Conservation (phyloP, 495 filamentous ascomycete species). For the Penicillium goetzii region DNA sequence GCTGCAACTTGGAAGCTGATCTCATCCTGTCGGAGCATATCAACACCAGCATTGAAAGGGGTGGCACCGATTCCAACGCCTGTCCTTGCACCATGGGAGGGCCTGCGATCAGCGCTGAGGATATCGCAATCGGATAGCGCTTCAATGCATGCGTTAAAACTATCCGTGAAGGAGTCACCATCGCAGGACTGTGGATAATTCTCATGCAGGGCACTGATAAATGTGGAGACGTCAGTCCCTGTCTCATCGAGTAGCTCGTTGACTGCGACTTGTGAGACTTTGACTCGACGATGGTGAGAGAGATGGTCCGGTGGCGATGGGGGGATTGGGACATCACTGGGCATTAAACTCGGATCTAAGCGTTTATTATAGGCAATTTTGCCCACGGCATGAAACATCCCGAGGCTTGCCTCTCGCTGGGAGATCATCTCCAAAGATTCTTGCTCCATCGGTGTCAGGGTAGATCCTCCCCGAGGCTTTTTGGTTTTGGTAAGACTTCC, state of each 20-base stretch:
- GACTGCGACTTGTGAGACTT: conserved; percentile 68
- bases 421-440: conserved; percentile 74
- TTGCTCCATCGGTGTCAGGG: conserved; percentile 70
- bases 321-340: conserved; percentile 28
- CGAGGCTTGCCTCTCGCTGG: conserved; percentile 82
- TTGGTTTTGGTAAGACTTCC: conserved; percentile 65
- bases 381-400: conserved; percentile 94
- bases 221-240: conserved; percentile 85
- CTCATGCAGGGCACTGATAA: conserved; percentile 91
- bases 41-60: conserved; percentile 57
- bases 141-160: conserved; percentile 79
- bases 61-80: conserved; percentile 45
- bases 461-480: conserved; percentile 53
- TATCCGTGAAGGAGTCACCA: conserved; percentile 58
- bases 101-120: conserved; percentile 54
- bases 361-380: conserved; percentile 96
- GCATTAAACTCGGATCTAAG: conserved; percentile 39
- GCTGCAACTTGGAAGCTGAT: conserved; percentile 88
- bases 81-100: conserved; percentile 31
- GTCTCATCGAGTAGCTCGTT: conserved; percentile 83
- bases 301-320: conserved; percentile 66
- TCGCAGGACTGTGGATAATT: conserved; percentile 89
- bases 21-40: conserved; percentile 85
- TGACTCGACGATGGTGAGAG: conserved; percentile 61
- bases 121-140: conserved; percentile 85